phyloP scores from a whole-genome alignment of 1,139 yeast genomes.

The Candida glucosophila region DNA sequence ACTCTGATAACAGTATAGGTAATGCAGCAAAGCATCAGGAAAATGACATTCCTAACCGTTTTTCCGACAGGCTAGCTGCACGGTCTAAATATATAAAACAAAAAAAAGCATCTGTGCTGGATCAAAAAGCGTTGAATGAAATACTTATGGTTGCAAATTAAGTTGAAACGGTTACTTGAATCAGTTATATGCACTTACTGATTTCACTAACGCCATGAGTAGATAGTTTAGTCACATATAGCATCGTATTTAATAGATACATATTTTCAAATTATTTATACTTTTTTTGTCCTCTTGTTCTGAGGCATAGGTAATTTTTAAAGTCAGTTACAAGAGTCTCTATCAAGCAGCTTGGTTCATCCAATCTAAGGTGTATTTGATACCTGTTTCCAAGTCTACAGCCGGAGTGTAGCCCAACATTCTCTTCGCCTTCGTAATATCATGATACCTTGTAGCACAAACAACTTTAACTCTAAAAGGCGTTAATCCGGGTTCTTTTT shows the following conservation, averaged over 20 bases:
- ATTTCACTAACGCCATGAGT: no score
- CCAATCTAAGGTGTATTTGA: conserved; percentile 75
- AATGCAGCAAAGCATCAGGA: background rate
- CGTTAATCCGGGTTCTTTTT: conserved; percentile 90
- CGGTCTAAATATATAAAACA: conserved; percentile 83
- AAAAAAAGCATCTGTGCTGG: conserved; percentile 86
- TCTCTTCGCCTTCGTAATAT: conserved; percentile 77
- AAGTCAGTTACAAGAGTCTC: no score
- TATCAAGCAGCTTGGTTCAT: conserved; percentile 70
- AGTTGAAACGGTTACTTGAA: no score
- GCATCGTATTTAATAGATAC: background rate
- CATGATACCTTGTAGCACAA: conserved; percentile 93
- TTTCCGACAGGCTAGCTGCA: conserved; percentile 63
- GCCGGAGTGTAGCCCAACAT: conserved; percentile 74
- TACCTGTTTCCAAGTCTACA: conserved; percentile 77
- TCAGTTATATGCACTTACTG: no score
- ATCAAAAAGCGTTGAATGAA: conserved; percentile 79
- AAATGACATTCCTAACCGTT: background rate
- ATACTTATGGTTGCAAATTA: conserved; percentile 74
- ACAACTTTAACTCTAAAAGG: conserved; percentile 91
- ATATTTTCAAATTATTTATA: no score
- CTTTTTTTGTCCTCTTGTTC: no score
- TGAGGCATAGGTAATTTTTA: no score
- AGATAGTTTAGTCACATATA: no score
- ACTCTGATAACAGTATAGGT: background rate